A percentile compares a stretch with the other conserved stretches of the same genome.
phyloP scores from a whole-genome alignment of 441 rosid species.

The Arabidopsis hybrid region DNA sequence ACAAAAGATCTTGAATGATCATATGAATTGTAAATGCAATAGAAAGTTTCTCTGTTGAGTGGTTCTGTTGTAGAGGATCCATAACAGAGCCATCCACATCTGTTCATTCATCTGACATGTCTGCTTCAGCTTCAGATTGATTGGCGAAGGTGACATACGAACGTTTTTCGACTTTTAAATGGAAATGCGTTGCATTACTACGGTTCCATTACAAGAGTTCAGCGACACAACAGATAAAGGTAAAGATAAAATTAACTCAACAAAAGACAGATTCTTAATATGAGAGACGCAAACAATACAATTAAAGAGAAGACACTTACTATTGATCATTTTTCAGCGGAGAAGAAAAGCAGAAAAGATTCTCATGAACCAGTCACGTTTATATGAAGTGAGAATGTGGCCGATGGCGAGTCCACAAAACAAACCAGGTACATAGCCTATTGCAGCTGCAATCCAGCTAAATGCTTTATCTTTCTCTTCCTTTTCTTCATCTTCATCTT shows the following conservation, averaged over 20 bases:
- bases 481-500: neutral
- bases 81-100: too few species aligned
- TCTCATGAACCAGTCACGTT: constrained; percentile 4
- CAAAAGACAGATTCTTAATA: too few species aligned
- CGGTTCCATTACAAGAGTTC: too few species aligned
- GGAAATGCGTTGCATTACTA: too few species aligned
- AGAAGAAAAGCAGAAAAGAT: neutral
- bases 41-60: neutral
- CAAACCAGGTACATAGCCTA: constrained; percentile 23
- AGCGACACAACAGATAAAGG: too few species aligned
- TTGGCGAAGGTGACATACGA: too few species aligned
- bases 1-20: neutral
- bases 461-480: constrained; percentile 9
- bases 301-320: neutral
- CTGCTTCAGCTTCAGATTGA: too few species aligned
- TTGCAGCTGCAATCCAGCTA: constrained; percentile 28
- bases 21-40: neutral
- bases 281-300: neutral
- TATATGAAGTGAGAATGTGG: neutral
- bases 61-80: too few species aligned
- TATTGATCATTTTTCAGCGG: neutral
- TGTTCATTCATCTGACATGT: too few species aligned
- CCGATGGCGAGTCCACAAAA: constrained; percentile 11
- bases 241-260: too few species aligned
- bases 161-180: too few species aligned